Evolutionary conservation across 2,329 filamentous ascomycete genomes (phyloP), one percentile per base, ranked within the genome.

Genomic region (Colletotrichum costaricense): DNA sequence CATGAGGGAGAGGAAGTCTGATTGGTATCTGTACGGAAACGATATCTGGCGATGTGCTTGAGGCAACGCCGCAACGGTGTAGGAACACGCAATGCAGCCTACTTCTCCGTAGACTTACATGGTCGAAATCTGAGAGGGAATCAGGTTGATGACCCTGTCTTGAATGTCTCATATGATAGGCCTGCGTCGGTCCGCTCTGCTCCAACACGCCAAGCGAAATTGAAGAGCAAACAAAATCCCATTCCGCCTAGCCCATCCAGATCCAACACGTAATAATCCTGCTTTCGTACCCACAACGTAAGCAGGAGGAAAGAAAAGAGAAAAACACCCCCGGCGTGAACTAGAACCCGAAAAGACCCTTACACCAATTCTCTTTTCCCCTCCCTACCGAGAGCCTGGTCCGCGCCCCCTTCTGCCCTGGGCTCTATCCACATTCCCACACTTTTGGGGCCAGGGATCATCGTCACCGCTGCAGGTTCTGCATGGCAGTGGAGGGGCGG

Each of bases 381-480:
- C 60, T 49, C n/a, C 28, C 19, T 56, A 26, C 67, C 63, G 54
- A 56, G 59, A 19, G 46, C 49, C 63, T 35, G 46, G 42, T 55
- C 38, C 22, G 22, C 9, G n/a, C 49, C 49, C 35, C 35, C 55
- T 35, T 55, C 16, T 68, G 33, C 33, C 35, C 38, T 35, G 33
- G 33, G 11, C 1, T 12, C 33, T 60, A 67, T 62, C 38, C 57
- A 28, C 64, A 49, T 57, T 42, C 38, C 38, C 38, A 42, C 14
- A 42, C 14, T 7, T 57, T 57, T 16, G 22, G 49, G 22, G 24
- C 16, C 28, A 42, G 22, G 64, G 49, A 56, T 68, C 64, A 63
- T 68, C 69, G 58, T 49, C 49, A 66, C 49, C 12, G 49, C 30
- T 49, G 63, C 35, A 69, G 22, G 9, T 14, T n/a, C 49, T 28